Evolutionary conservation across 1,284 basidiomycete genomes (phyloP).

Genomic region (Coriolopsis trogii): DNA sequence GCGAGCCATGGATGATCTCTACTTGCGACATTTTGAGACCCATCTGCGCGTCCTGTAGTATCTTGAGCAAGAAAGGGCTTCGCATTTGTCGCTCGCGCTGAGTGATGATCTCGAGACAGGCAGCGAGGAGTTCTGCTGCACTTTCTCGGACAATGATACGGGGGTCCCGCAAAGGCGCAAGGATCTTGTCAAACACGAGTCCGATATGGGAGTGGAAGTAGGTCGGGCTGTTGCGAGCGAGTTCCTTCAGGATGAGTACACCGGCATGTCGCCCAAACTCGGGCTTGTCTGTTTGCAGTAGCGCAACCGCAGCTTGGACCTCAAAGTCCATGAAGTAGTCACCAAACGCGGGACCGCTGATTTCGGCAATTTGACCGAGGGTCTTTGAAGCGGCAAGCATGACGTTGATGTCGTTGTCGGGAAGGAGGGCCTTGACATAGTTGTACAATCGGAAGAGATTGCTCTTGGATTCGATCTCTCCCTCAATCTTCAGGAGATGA

Average conservation of each 20-base stretch:
- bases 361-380: conserved; percentile 79
- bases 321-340: conserved; percentile 89
- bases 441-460: conserved; percentile 89
- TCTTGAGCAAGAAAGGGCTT: conserved; percentile 74
- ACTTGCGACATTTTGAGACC: conserved; percentile 83
- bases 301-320: conserved; percentile 79
- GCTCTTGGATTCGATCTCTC: conserved; percentile 74
- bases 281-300: conserved; percentile 76
- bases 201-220: conserved; percentile 88
- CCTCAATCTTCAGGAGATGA: conserved; percentile 69
- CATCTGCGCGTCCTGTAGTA: conserved; percentile 87
- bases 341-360: conserved; percentile 74
- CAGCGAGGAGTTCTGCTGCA: conserved; percentile 87
- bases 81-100: conserved; percentile 69
- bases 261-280: conserved; percentile 83
- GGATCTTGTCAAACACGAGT: conserved; percentile 89
- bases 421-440: conserved; percentile 86
- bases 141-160: conserved; percentile 88
- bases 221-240: conserved; percentile 83
- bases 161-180: conserved; percentile 84
- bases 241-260: conserved; percentile 88
- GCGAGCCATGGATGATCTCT: conserved; percentile 91
- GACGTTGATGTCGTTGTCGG: conserved; percentile 82
- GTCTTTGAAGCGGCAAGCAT: conserved; percentile 90
- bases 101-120: conserved; percentile 86